Conservation (phyloP, 1,284 basidiomycete species). For the Boletus sp. region DNA sequence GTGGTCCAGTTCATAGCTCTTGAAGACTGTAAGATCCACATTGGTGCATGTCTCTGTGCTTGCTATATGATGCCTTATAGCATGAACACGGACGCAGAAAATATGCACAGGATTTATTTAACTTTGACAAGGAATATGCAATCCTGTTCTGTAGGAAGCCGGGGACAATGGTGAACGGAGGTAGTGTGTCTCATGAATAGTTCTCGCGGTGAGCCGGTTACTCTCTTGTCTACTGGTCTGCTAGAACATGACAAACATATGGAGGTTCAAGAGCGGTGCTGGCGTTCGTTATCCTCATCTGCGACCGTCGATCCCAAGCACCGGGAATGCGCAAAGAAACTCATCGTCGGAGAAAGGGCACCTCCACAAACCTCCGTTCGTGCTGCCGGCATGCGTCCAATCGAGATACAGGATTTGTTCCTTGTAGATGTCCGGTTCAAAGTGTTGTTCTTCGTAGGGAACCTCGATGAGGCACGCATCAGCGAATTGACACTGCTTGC, state of each 20-base stretch:
- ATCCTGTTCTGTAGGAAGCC: conserved; percentile 79
- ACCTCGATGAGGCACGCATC: conserved; percentile 40
- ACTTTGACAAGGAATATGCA: conserved; percentile 72
- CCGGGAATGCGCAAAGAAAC: conserved; percentile 46
- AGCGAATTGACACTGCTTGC: background rate
- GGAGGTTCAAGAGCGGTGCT: conserved; percentile 65
- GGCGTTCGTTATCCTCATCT: conserved; percentile 66
- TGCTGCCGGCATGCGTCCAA: conserved; percentile 64
- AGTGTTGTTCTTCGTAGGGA: conserved; percentile 68
- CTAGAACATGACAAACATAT: conserved; percentile 60
- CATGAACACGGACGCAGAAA: conserved; percentile 74
- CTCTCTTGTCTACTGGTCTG: background rate
- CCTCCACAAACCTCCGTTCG: conserved; percentile 62
- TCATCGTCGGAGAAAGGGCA: conserved; percentile 63
- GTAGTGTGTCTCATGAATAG: conserved; percentile 72
- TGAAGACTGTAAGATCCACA: conserved; percentile 63
- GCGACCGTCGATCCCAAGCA: conserved; percentile 48
- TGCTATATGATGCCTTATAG: conserved; percentile 38
- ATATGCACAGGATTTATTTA: conserved; percentile 81
- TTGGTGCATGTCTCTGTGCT: background rate
- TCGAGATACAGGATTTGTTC: conserved; percentile 71
- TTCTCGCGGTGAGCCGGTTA: conserved; percentile 54
- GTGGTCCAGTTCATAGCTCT: conserved; percentile 63
- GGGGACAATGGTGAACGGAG: conserved; percentile 53
- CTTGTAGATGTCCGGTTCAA: conserved; percentile 76